Evolutionary conservation across 2,329 filamentous ascomycete species (phyloP).

Genomic region (Diaporthe amygdali): DNA sequence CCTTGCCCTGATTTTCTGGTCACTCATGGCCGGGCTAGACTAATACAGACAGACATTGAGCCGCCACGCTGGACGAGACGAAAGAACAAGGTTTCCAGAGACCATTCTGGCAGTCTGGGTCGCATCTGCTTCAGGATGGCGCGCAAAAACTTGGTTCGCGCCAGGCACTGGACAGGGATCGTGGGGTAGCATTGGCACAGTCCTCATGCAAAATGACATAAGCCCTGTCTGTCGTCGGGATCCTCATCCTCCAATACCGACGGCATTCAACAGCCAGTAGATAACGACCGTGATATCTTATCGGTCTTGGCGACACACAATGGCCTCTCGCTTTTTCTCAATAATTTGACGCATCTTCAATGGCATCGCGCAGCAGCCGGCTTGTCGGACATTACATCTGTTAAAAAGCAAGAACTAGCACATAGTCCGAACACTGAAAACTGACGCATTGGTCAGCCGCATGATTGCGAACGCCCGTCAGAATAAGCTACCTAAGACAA

Average conservation of each 20-base stretch:
- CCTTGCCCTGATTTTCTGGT: not conserved
- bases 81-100: not conserved
- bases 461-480: too few species aligned
- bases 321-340: too few species aligned
- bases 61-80: not conserved
- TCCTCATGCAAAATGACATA: conserved; percentile 14
- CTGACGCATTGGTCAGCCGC: too few species aligned
- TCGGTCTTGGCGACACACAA: too few species aligned
- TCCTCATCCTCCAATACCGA: not conserved
- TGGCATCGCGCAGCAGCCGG: too few species aligned
- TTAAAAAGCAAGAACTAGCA: too few species aligned
- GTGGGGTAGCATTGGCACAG: not conserved
- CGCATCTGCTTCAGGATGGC: not conserved
- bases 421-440: too few species aligned
- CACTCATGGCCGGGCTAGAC: not conserved
- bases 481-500: too few species aligned
- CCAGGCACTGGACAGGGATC: not conserved
- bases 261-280: too few species aligned
- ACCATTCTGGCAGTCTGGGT: not conserved
- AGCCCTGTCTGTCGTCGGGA: not conserved
- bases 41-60: not conserved
- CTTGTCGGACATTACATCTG: too few species aligned
- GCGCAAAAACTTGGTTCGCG: conserved; percentile 9
- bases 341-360: too few species aligned
- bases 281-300: too few species aligned